Percentiles rank a stretch among this genome's conserved stretches.
Conservation (phyloP, 768 basidiomycete species). For the Lactarius vividus region DNA sequence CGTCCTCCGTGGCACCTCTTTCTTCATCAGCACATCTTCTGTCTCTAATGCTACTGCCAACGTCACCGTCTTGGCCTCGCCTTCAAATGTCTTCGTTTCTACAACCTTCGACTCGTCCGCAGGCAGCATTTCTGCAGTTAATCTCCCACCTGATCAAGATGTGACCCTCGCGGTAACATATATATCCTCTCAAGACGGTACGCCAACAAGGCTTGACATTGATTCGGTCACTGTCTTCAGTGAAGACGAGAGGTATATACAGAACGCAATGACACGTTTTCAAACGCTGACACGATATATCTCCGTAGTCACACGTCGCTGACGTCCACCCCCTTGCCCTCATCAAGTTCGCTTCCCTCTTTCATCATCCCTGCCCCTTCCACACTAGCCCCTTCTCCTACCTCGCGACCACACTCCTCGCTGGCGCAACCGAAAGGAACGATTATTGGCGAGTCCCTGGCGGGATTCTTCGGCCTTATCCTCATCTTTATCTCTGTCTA, state of each 20-base stretch:
- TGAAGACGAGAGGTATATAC: constrained; percentile 10
- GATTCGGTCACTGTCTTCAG: constrained; percentile 23
- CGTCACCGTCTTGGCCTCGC: constrained; percentile 27
- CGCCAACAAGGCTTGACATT: constrained; percentile 27
- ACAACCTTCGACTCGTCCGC: constrained; percentile 23
- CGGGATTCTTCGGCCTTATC: constrained; percentile 29
- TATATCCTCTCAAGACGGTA: constrained; percentile 13
- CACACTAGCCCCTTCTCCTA: constrained; percentile 6
- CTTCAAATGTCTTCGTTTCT: constrained; percentile 24
- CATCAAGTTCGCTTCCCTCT: constrained; percentile 25
- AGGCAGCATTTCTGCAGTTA: constrained; percentile 24
- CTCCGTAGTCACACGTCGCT: constrained; percentile 16
- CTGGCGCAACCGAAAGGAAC: constrained; percentile 28
- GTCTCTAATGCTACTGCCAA: constrained; percentile 29
- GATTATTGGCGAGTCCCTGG: constrained; percentile 28
- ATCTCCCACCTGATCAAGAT: constrained; percentile 24
- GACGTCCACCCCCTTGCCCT: constrained; percentile 17
- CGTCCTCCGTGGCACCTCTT: constrained; percentile 27
- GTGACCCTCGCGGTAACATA: constrained; percentile 28
- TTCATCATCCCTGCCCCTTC: constrained; percentile 25
- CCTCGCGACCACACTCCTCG: constrained; percentile 10
- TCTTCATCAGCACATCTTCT: constrained; percentile 24
- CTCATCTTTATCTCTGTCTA: constrained; percentile 17
- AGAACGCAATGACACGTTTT: neutral
- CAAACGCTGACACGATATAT: neutral